phyloP scores from a whole-genome alignment of 139 green algal species.

The Micractinium sp. region DNA sequence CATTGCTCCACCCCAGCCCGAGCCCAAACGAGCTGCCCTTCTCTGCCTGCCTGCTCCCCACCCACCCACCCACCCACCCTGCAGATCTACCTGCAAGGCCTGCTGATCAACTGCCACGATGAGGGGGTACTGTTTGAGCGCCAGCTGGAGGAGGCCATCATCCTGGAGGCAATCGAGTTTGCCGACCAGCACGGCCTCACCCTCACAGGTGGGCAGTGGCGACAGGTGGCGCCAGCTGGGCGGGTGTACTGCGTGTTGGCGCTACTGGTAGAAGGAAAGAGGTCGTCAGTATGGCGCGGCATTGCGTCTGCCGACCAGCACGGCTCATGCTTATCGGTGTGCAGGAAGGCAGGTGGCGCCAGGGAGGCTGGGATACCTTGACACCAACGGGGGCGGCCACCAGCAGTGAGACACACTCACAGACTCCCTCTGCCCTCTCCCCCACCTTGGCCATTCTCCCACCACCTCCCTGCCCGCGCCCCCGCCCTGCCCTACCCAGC shows the following conservation, averaged over 20 bases:
- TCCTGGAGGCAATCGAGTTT: constrained; percentile 61
- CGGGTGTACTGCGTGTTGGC: no score
- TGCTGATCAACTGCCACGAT: constrained; percentile 63
- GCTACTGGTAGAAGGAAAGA: no score
- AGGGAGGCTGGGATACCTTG: no score
- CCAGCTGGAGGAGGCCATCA: constrained; percentile 57
- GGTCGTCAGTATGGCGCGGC: no score
- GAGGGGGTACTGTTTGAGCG: constrained; percentile 59
- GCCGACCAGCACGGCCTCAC: constrained; percentile 46
- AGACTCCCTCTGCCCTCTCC: no score
- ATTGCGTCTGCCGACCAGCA: no score
- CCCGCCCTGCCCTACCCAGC: not conserved
- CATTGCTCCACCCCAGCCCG: no score
- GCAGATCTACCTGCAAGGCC: constrained; percentile 47
- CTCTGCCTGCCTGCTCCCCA: not conserved
- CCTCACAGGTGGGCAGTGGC: not conserved
- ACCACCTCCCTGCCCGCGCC: not conserved
- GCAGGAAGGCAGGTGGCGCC: not conserved
- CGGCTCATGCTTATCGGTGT: constrained; percentile 14
- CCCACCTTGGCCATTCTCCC: not conserved
- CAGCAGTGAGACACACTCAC: no score
- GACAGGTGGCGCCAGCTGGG: no score
- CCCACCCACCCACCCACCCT: not conserved
- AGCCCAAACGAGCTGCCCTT: no score
- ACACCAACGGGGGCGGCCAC: no score